Evolutionary conservation across 2,329 filamentous ascomycete genomes (phyloP), one percentile per base, ranked within the genome.

Genomic region (Aspergillaceae sp.): DNA sequence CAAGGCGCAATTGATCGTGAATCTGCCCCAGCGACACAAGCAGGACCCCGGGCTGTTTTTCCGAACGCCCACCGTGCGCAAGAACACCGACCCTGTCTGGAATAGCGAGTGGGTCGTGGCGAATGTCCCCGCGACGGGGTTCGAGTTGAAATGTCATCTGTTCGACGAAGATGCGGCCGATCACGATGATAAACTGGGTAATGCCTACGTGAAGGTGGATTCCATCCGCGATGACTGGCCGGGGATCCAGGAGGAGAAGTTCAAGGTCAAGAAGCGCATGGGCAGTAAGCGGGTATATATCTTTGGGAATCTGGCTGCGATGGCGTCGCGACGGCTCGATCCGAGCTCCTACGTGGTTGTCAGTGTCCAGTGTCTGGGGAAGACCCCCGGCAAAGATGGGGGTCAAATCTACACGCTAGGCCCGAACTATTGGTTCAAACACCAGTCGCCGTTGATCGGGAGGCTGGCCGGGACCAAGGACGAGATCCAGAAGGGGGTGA

Each of bases 91-190:
- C 56, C 90, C 91, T 0, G 74, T 72, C 41, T 97, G 91, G 91
- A 77, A 94, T 41, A 80, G 83, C 34, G 78, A 87, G 49, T 97
- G 91, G 91, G 76, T 88, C 26, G 84, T 97, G 27, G 87, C 87
- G 50, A 94, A 95, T 55, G 77, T 96, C 2, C 90, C 91, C 0
- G 73, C 82, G 0, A 80, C 78, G 0, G 90, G 90, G 3, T 94
- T 95, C 69, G 78, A 76, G 47, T 75, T 97, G 55, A 95, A 95
- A 63, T 88, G 87, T 50, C 79, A 87, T 44, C 69, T 97, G 11
- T 94, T 90, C 67, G 91, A 97, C 59, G 91, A 97, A 64, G 91
- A 97, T 66, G 81, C 83, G 32, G 80, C 83, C 1, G 87, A 96
- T 62, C 80, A 85, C 53, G 86, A 97, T 61, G 91, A 97, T 67